Evolutionary conservation across 2,329 filamentous ascomycete species (phyloP).

Genomic region (Trichothecium sympodiale): DNA sequence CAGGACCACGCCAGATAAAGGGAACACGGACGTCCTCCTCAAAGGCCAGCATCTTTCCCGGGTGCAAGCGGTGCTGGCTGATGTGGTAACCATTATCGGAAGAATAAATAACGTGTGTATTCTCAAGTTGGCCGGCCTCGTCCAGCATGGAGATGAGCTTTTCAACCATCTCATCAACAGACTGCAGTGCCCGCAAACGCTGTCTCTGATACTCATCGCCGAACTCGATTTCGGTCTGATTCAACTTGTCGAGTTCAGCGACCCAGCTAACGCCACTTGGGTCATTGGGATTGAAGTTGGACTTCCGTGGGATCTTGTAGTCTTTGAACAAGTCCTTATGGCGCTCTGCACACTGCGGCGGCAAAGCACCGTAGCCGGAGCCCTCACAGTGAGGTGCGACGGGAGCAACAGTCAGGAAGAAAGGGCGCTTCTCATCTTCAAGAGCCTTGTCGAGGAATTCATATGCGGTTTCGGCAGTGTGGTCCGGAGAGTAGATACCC

Average conservation of each 20-base stretch:
- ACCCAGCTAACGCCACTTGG: conserved; percentile 33
- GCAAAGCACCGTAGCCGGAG: conserved; percentile 5
- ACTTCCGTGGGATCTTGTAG: conserved; percentile 47
- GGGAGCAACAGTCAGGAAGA: conserved; percentile 45
- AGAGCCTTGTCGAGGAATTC: conserved; percentile 42
- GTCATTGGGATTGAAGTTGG: conserved; percentile 49
- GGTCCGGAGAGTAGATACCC: conserved; percentile 41
- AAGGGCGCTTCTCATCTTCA: conserved; percentile 27
- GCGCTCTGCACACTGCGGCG: conserved; percentile 27
- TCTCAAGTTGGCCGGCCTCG: conserved; percentile 17
- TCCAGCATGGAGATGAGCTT: conserved; percentile 21
- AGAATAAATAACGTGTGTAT: conserved; percentile 40
- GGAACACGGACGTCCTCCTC: conserved; percentile 43
- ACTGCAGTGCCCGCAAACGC: conserved; percentile 28
- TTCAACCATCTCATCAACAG: conserved; percentile 32
- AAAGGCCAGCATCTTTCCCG: conserved; percentile 39
- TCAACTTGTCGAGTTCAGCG: conserved; percentile 20
- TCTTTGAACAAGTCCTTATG: conserved; percentile 50
- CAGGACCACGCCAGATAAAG: conserved; percentile 40
- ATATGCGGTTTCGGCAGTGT: conserved; percentile 37
- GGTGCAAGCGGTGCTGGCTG: conserved; percentile 37
- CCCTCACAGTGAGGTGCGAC: conserved; percentile 22
- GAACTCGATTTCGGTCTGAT: conserved; percentile 18
- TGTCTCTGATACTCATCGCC: conserved; percentile 27
- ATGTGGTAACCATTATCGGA: conserved; percentile 44